A percentile compares a stretch with the other conserved stretches of the same genome.
These are phyloP conservation scores for Ogataea nonfermentans DNA, from an alignment of 805 yeast species.

Conservation along the genomic window DNA sequence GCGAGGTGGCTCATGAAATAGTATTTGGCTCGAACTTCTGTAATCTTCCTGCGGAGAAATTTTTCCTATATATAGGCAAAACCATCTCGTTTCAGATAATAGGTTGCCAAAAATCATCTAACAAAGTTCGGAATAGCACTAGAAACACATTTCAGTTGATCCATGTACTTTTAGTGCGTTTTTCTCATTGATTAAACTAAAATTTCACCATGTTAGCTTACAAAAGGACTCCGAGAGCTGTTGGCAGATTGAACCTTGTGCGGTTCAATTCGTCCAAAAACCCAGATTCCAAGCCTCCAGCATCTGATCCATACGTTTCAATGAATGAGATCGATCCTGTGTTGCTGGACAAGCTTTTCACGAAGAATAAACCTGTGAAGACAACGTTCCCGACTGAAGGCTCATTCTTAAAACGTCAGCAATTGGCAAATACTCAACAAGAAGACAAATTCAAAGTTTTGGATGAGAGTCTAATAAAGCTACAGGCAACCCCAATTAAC, in stretches of 20 bases:
- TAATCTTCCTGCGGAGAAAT: slow-evolving; percentile 10
- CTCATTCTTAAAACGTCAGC: slow-evolving; percentile 21
- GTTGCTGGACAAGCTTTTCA: slow-evolving; percentile 31
- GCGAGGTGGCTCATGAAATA: background rate
- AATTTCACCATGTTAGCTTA: slow-evolving; percentile 3
- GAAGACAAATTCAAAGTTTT: slow-evolving; percentile 26
- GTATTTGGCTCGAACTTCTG: slow-evolving; percentile 5
- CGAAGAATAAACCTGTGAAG: slow-evolving; percentile 26
- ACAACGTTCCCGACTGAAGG: slow-evolving; percentile 13
- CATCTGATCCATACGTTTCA: background rate
- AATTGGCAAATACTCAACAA: slow-evolving; percentile 21
- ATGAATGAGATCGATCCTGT: slow-evolving; percentile 28
- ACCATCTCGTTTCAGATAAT: background rate
- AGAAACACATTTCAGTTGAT: background rate
- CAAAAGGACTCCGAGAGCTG: slow-evolving; percentile 2
- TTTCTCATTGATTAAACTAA: background rate
- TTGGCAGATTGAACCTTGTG: background rate
- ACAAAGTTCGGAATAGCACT: background rate
- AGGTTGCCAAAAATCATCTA: too few species aligned
- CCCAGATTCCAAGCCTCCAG: background rate
- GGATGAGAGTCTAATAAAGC: slow-evolving; percentile 30
- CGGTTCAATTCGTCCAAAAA: slow-evolving; percentile 7
- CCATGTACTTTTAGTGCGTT: background rate
- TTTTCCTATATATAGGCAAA: slow-evolving; percentile 3
- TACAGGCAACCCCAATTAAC: slow-evolving; percentile 34